These are phyloP conservation scores for Corylus americana DNA, from an alignment of 306 rosid genomes.

Conservation along the genomic window DNA sequence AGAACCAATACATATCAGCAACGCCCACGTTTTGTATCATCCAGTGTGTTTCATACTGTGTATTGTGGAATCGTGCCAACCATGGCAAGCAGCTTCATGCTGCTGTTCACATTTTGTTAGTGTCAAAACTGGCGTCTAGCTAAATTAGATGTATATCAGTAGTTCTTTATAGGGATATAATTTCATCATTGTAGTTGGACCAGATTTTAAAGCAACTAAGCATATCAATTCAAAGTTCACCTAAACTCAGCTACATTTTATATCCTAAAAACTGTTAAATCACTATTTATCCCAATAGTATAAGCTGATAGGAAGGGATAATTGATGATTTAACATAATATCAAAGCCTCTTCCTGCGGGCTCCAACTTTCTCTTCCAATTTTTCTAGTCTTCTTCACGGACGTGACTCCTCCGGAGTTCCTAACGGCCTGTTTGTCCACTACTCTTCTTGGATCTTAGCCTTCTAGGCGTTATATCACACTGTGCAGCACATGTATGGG, in stretches of 20 bases:
- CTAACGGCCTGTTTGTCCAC: too few relatives aligned
- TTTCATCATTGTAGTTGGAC: conserved; percentile 15
- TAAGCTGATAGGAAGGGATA: too few relatives aligned
- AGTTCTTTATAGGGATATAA: background rate
- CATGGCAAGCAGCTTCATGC: conserved; percentile 8
- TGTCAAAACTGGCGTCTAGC: conserved; percentile 12
- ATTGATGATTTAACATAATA: too few relatives aligned
- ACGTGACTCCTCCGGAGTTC: too few relatives aligned
- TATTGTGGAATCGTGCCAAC: background rate
- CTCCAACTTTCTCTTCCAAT: too few relatives aligned
- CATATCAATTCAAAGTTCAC: conserved; percentile 5
- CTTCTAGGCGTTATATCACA: too few relatives aligned
- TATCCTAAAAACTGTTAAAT: background rate
- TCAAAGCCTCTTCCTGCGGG: too few relatives aligned
- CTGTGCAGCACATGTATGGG: too few relatives aligned
- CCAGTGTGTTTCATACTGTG: background rate
- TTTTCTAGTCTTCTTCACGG: too few relatives aligned
- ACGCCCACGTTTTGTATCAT: background rate
- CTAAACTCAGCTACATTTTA: conserved; percentile 9
- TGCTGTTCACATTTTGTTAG: background rate
- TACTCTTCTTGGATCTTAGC: too few relatives aligned
- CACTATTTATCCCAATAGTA: too few relatives aligned
- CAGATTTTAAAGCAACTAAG: background rate
- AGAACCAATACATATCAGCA: background rate
- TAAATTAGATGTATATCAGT: conserved; percentile 6